Evolutionary conservation across 2,329 filamentous ascomycete species (phyloP), one percentile per base, ranked within the genome.

Genomic region (Malbranchea cinnamomea): DNA sequence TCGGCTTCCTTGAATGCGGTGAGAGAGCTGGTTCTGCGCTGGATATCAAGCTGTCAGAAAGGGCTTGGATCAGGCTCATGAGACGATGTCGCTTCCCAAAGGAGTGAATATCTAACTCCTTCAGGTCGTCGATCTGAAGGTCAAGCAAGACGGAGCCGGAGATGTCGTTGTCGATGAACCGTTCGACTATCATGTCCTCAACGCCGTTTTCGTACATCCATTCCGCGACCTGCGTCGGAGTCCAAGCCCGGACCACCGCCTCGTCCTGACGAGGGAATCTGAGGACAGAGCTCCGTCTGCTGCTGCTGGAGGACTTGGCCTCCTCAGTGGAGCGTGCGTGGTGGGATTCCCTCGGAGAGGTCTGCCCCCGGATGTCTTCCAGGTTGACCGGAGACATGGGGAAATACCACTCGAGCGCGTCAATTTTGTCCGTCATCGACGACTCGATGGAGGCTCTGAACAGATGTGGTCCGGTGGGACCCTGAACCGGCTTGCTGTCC

Each of bases 81-180:
- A 75, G 35, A 33, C 62, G 57, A 43, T 73, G 69, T 12, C 71
- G 63, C 43, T 74, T 75, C 30, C 71, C 71, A 41, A 75, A 75
- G 0, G 71, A 75, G 26, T 59, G 54, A 26, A 76, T 74, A 29
- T 67, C 68, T 8, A 75, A 56, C 44, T 76, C 71, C 43, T 73
- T 74, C 19, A 76, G 53, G 36, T 76, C 85, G 39, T 92, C 83
- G 42, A 87, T 85, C 48, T 92, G 84, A 24, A 98, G 62, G n/a
- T 87, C 84, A 30, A 92, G 74, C 12, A 95, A 62, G 33, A 95
- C 81, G 4, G 74, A 67, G 9, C 87, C 87, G 15, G 78, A 83
- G 52, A 98, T 94, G 49, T 98, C 87, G 52, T 98, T 91, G 45
- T 78, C 71, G 37, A 85, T 68, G 46, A 98, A 94, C 43, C 78